phyloP scores from a whole-genome alignment of 1,284 basidiomycete genomes.

The Tremellales sp. region DNA sequence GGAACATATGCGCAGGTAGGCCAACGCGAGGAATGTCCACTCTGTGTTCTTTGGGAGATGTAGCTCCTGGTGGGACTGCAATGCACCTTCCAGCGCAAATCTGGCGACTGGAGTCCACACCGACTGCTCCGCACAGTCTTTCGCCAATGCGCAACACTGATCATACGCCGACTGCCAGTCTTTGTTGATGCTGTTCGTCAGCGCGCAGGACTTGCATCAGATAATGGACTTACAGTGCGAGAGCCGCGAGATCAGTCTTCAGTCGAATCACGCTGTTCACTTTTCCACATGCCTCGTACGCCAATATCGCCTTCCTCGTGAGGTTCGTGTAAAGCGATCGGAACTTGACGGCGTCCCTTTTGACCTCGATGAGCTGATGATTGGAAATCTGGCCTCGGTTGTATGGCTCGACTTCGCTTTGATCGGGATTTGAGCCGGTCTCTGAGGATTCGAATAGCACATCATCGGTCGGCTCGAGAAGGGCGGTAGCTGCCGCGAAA shows the following conservation, averaged over 20 bases:
- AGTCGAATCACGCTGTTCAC: conserved; percentile 78
- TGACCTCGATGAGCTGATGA: conserved; percentile 60
- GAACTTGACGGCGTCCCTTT: conserved; percentile 60
- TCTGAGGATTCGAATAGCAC: conserved; percentile 30
- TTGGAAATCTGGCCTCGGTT: conserved; percentile 55
- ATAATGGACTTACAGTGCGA: conserved; percentile 65
- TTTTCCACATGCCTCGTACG: conserved; percentile 73
- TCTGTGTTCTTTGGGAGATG: conserved; percentile 24
- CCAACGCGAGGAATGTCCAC: conserved; percentile 39
- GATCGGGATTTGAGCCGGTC: neutral
- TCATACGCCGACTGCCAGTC: conserved; percentile 33
- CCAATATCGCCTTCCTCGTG: conserved; percentile 74
- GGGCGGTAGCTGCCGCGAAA: conserved; percentile 21
- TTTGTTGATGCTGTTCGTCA: conserved; percentile 15
- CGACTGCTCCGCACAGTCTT: conserved; percentile 31
- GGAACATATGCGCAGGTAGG: conserved; percentile 35
- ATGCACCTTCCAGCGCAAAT: conserved; percentile 32
- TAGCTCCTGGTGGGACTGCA: conserved; percentile 28
- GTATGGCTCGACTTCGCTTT: neutral
- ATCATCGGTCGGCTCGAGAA: conserved; percentile 18
- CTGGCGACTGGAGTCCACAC: conserved; percentile 38
- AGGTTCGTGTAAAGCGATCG: conserved; percentile 67
- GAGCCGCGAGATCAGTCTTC: conserved; percentile 74
- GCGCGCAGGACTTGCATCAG: neutral
- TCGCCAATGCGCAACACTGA: conserved; percentile 27